Percentiles rank a stretch among this genome's conserved stretches.
Evolutionary conservation across 73 alveolate genomes (phyloP).

Genomic region (Stentor coeruleus): DNA sequence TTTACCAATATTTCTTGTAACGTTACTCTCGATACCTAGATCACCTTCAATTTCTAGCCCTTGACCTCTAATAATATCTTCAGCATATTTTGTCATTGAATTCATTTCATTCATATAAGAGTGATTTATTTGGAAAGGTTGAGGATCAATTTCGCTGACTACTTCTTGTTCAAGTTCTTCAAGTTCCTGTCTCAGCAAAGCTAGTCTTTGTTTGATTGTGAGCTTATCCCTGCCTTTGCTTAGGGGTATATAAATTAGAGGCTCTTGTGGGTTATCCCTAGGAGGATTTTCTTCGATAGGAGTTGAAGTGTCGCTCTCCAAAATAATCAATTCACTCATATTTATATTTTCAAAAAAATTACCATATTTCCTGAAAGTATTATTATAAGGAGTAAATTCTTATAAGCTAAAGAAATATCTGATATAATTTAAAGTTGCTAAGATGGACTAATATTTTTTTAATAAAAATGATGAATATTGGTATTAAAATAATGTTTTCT

Average conservation of each 20-base stretch:
- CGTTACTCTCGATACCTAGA: slow-evolving; percentile 1
- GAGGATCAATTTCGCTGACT: slow-evolving; percentile 8
- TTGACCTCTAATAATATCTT: slow-evolving; percentile 12
- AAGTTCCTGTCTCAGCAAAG: slow-evolving; percentile 11
- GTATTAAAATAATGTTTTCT: no score
- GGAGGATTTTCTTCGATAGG: not conserved
- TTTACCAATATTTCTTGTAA: not conserved
- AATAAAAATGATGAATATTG: no score
- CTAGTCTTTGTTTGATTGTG: slow-evolving; percentile 2
- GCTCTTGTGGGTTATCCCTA: slow-evolving; percentile 22
- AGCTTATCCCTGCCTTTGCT: slow-evolving; percentile 6
- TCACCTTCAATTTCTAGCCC: slow-evolving; percentile 23
- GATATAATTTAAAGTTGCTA: no score
- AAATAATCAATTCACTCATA: not conserved
- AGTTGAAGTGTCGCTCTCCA: not conserved
- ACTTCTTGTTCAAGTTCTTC: not conserved
- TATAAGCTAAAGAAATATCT: not conserved
- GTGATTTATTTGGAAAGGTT: not conserved
- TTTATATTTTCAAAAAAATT: not conserved
- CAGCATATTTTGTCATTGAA: not conserved
- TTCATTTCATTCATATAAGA: not conserved
- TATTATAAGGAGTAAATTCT: not conserved
- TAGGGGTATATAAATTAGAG: slow-evolving; percentile 18
- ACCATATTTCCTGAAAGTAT: not conserved
- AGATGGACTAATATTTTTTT: no score